Evolutionary conservation across 306 rosid genomes (phyloP).

Genomic region (Quercus bicolor): DNA sequence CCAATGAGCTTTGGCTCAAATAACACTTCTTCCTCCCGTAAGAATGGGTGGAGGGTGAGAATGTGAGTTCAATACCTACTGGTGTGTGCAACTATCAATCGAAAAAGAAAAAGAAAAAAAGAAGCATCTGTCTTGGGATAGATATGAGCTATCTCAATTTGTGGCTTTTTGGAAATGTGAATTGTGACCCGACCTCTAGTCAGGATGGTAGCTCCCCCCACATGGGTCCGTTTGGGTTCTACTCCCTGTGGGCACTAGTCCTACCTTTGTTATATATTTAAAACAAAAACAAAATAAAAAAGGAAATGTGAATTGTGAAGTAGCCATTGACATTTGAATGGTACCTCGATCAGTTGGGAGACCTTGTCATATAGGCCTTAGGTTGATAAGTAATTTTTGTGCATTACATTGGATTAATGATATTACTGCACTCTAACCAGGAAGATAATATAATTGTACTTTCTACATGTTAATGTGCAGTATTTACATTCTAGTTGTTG

Average conservation of each 20-base stretch:
- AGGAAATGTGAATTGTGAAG: neutral
- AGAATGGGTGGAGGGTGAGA: no score
- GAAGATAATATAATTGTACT: conserved; percentile 15
- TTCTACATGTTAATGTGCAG: neutral
- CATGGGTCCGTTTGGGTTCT: no score
- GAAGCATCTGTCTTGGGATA: neutral
- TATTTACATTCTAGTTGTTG: conserved; percentile 14
- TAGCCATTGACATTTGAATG: conserved; percentile 1
- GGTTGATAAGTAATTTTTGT: conserved; percentile 10
- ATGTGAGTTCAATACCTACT: no score
- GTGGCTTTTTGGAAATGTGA: conserved; percentile 6
- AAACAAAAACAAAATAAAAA: no score
- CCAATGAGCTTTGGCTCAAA: no score
- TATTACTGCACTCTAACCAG: neutral
- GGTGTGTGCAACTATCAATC: no score
- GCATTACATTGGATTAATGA: neutral
- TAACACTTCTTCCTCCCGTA: no score
- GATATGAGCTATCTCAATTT: neutral
- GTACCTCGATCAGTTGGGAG: neutral
- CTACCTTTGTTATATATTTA: no score
- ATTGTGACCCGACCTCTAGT: neutral
- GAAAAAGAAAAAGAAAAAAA: neutral
- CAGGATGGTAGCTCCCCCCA: no score
- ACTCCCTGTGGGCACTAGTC: no score
- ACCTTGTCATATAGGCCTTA: conserved; percentile 17